Percentiles rank a stretch among this genome's conserved stretches.
These are phyloP conservation scores for Calonectria ilicicola DNA, from an alignment of 2,329 filamentous ascomycete species.

Conservation along the genomic window DNA sequence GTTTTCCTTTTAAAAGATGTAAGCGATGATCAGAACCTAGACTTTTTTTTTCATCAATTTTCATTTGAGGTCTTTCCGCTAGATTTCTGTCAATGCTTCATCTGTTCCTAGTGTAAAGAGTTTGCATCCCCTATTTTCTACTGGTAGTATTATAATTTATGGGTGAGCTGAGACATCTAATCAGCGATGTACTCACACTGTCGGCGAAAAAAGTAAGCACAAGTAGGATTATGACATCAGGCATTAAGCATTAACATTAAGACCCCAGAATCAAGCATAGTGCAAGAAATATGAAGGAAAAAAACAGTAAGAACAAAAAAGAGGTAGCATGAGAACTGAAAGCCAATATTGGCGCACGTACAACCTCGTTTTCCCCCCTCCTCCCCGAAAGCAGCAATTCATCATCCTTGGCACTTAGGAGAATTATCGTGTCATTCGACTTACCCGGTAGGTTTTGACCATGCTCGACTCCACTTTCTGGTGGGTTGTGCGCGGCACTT, in stretches of 20 bases:
- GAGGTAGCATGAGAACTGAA: background rate
- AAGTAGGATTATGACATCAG: background rate
- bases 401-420: background rate
- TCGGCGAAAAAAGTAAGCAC: background rate
- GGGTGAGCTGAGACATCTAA: background rate
- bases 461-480: background rate
- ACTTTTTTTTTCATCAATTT: too few species aligned
- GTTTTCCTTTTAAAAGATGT: background rate
- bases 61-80: too few species aligned
- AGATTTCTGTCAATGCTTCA: too few species aligned
- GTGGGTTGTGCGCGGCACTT: constrained; percentile 8
- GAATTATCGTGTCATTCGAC: background rate
- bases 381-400: background rate
- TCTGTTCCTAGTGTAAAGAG: background rate
- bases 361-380: too few species aligned
- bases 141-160: background rate
- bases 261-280: background rate
- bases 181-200: background rate
- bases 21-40: too few species aligned
- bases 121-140: too few species aligned
- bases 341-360: background rate
- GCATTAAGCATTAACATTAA: background rate
- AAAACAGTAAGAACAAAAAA: background rate
- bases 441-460: constrained; percentile 2
- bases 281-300: background rate